Evolutionary conservation across 2,329 filamentous ascomycete genomes (phyloP).

Genomic region (Aspergillus brasiliensis): DNA sequence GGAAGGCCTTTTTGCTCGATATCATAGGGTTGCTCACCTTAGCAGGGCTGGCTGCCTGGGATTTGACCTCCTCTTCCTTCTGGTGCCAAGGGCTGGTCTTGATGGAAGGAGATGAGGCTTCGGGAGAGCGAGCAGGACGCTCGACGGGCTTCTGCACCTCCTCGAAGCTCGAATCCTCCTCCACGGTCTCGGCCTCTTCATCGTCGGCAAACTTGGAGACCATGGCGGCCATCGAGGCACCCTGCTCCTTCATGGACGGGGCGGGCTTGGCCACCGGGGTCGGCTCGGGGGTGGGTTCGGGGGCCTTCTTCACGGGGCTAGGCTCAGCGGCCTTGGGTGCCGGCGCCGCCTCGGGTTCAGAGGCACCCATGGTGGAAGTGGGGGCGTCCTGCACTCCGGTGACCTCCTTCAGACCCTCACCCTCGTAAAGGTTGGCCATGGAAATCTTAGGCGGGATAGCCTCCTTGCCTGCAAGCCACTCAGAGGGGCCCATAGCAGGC

Average conservation of each 20-base stretch:
- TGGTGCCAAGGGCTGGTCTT: slow-evolving; percentile 34
- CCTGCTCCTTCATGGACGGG: slow-evolving; percentile 78
- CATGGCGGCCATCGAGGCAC: slow-evolving; percentile 80
- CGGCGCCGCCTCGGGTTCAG: slow-evolving; percentile 54
- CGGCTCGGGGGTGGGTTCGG: slow-evolving; percentile 35
- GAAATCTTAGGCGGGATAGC: slow-evolving; percentile 88
- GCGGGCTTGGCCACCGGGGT: slow-evolving; percentile 53
- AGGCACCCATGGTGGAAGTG: slow-evolving; percentile 36
- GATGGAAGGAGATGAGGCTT: slow-evolving; percentile 28
- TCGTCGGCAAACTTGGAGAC: slow-evolving; percentile 84
- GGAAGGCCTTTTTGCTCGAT: neutral
- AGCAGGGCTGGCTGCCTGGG: slow-evolving; percentile 24
- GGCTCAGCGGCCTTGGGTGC: slow-evolving; percentile 51
- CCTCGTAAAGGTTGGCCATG: slow-evolving; percentile 88
- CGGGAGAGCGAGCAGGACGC: slow-evolving; percentile 50
- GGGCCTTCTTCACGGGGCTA: slow-evolving; percentile 25
- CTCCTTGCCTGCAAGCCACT: slow-evolving; percentile 87
- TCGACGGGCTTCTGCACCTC: slow-evolving; percentile 76
- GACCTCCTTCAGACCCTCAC: slow-evolving; percentile 76
- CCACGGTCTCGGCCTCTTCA: slow-evolving; percentile 57
- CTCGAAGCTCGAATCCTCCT: slow-evolving; percentile 81
- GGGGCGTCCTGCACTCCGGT: slow-evolving; percentile 45
- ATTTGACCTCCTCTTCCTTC: slow-evolving; percentile 30
- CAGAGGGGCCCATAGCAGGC: slow-evolving; percentile 74
- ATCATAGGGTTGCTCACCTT: slow-evolving; percentile 20